Base-by-base conservation (phyloP, 371 early-diverging fungal genomes). In the Mucor circinelloides region DNA sequence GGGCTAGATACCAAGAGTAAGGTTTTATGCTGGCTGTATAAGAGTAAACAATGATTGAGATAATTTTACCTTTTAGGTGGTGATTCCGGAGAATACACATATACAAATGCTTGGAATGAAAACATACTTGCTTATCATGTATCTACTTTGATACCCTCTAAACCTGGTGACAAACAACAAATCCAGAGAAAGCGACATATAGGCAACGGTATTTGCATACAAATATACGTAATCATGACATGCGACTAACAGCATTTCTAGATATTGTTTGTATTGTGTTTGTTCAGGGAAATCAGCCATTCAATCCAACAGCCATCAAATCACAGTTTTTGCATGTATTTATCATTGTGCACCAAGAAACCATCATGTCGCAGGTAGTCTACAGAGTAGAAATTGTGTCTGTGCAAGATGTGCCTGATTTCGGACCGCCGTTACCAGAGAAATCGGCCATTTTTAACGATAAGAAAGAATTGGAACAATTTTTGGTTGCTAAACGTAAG, bases 51-150 rank as follows among this genome's bases (percentile, higher is more conserved):
- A 86, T 9, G 89, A 89, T 10, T 73, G 8, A 32, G 6, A 23
- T 21, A 0, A 25, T 36, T 27, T 38, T 50, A 10, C 44, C 27
- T 25, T 31, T 77, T 81, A 77, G 82, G 90, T 84, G 90, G 89
- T 64, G 86, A 91, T 66, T 90, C 93, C 2, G 96, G 94, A 2
- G 87, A 85, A 36, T 83, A 93, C 64, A 89, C 91, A 5, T 88
- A 91, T 83, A 78, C 87, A 68, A 89, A 91, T 12, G 87, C 81
- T 73, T 93, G 93, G 85, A 88, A 85, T 74, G 92, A 88, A 17
- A 91, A 91, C 71, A 87, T 87, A 64, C 81, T 95, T 60, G 93
- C 93, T 80, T 95, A 91, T 77, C 96, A 95, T 74, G 92, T 94
- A 9, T 85, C 94, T 3, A 87, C 94, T 0, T 68, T 93, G 44